Conservation (phyloP, 352 stramenopile species). For the Phytophthora podocarpi region DNA sequence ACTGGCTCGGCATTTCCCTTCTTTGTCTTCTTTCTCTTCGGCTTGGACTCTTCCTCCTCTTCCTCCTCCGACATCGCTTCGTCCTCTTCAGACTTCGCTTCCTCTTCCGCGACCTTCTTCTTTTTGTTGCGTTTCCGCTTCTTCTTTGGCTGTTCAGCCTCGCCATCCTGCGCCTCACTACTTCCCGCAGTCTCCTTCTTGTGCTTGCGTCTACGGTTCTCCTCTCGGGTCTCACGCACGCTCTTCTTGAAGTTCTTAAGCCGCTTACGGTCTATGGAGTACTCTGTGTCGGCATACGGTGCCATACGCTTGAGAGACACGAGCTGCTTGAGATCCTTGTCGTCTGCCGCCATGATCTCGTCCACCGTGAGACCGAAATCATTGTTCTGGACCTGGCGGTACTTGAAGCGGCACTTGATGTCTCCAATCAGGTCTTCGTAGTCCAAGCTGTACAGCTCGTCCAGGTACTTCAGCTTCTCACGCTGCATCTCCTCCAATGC, state of each 20-base stretch:
- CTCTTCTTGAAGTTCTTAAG: constrained; percentile 84
- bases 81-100: constrained; percentile 25
- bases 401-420: constrained; percentile 98
- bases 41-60: constrained; percentile 5
- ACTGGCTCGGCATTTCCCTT: constrained; percentile 10
- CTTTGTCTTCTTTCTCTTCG: constrained; percentile 53
- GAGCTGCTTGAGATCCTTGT: constrained; percentile 96
- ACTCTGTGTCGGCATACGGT: constrained; percentile 92
- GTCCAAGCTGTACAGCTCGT: constrained; percentile 98
- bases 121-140: constrained; percentile 80
- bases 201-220: constrained; percentile 42
- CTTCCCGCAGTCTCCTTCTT: constrained; percentile 28
- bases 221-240: constrained; percentile 43
- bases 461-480: constrained; percentile 93
- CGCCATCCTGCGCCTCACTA: constrained; percentile 13
- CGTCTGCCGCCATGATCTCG: constrained; percentile 97
- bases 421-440: constrained; percentile 99
- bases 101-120: constrained; percentile 37
- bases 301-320: constrained; percentile 98
- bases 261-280: constrained; percentile 63
- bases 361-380: constrained; percentile 97
- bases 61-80: constrained; percentile 7
- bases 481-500: constrained; percentile 61
- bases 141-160: constrained; percentile 50
- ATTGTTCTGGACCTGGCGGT: constrained; percentile 94